Base-by-base conservation (phyloP, 768 basidiomycete genomes). In the Xanthoconium purpureum region DNA sequence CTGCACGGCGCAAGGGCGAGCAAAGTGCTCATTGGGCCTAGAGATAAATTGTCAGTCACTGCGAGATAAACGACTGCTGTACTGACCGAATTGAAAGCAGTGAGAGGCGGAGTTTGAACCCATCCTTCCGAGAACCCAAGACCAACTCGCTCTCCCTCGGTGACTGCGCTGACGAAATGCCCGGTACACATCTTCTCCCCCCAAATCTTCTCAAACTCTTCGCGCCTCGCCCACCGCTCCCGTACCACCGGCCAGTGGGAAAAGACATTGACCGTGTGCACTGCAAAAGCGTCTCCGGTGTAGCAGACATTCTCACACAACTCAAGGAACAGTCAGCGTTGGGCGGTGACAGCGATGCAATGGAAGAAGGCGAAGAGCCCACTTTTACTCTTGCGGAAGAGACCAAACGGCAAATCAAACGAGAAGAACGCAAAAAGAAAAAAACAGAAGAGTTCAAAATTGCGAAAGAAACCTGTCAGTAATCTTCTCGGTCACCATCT, bases 191-290 rank as follows among this genome's bases (percentile, higher is more conserved):
- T 75, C 80, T 95, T 24, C 82, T 99, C 24, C 96, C 96, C 5
- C 94, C 94, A 4, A 97, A 98, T 74, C 84, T 99, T 50, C 86
- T 98, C 72, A 94, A 96, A 71, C 88, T 98, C 62, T 99, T 98
- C 71, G 88, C 93, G 0, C 94, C 97, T 5, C 85, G 97, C 8
- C 93, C 96, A 1, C 90, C 88, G 3, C 81, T 98, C 5, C 89
- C 89, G 1, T 98, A 94, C 69, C 66, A 85, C 32, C 87, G 93
- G 10, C 94, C 96, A 0, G 79, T 92, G 35, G 93, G 90, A 69
- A 86, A 77, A 63, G 92, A 97, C 68, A 85, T 91, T 37, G 83
- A 91, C 73, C 84, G 84, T 33, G 79, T 93, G 56, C 80, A 75
- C 35, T 68, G 72, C 50, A 91, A 95, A 73, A 72, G 81, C 66